Conservation (phyloP, 2,329 filamentous ascomycete species). For the Botrytis galanthina region DNA sequence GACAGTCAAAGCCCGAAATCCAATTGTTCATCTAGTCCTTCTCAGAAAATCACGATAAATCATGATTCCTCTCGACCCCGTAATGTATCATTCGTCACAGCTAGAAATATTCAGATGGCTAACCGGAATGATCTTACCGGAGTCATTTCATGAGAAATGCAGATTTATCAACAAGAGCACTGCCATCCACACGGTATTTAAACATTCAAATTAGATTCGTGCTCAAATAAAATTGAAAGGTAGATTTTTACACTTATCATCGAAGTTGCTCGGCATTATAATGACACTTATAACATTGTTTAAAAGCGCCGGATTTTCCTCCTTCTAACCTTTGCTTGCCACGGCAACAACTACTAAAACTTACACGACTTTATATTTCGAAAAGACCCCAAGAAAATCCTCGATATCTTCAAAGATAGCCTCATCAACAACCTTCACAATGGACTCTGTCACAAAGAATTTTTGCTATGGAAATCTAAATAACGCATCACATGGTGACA, state of each 20-base stretch:
- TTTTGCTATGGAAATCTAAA: rapidly evolving
- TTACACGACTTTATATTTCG: background rate
- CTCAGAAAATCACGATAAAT: background rate
- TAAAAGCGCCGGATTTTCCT: background rate
- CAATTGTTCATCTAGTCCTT: background rate
- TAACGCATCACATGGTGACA: background rate
- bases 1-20: background rate
- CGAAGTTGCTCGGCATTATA: background rate
- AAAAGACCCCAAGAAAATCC: background rate
- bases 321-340: background rate
- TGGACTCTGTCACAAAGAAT: background rate
- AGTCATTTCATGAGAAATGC: background rate
- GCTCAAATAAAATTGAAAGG: background rate
- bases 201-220: background rate
- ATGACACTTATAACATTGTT: background rate
- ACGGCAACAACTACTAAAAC: background rate
- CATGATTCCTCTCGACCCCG: background rate
- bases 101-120: background rate
- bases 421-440: background rate
- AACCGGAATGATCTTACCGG: background rate
- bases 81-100: background rate
- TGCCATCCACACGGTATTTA: background rate
- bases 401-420: background rate
- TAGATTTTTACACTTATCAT: no score
- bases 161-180: background rate